phyloP scores from a whole-genome alignment of 2,329 filamentous ascomycete species.

The Clarireedia sp. region DNA sequence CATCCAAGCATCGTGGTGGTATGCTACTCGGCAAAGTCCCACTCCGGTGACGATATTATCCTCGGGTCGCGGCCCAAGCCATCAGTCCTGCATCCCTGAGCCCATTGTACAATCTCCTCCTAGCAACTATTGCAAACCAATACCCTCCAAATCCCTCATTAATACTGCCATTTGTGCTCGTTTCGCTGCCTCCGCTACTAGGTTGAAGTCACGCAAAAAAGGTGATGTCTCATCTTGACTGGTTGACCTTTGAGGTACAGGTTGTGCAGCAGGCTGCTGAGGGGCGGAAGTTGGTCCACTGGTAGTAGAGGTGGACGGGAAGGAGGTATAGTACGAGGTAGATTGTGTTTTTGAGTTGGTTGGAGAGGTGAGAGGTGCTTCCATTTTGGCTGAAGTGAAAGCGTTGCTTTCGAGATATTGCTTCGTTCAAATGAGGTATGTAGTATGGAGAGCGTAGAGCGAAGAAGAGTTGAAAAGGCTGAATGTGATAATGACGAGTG shows the following conservation, averaged over 20 bases:
- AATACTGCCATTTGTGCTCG: constrained; percentile 84
- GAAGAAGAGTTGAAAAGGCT: not conserved
- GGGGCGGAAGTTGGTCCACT: constrained; percentile 13
- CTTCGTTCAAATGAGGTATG: not conserved
- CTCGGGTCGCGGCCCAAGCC: too few relatives aligned
- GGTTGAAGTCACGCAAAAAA: constrained; percentile 73
- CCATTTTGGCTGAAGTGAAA: constrained; percentile 3
- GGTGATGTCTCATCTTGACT: constrained; percentile 45
- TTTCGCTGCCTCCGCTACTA: constrained; percentile 89
- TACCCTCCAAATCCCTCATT: constrained; percentile 71
- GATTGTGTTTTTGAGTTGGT: constrained; percentile 33
- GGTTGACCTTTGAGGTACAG: constrained; percentile 8
- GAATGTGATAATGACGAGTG: too few relatives aligned
- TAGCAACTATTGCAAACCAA: constrained; percentile 18
- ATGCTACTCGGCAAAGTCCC: too few relatives aligned
- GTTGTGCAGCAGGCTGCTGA: constrained; percentile 12
- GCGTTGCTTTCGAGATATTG: too few relatives aligned
- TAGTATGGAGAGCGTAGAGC: not conserved
- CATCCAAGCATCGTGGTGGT: too few relatives aligned
- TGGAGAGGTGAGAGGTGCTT: constrained; percentile 5
- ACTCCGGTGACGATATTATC: too few relatives aligned
- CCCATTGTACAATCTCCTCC: not conserved
- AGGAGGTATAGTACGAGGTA: constrained; percentile 19
- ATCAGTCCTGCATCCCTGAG: not conserved
- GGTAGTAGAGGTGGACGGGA: constrained; percentile 9